Evolutionary conservation across 129 eudicot species (phyloP).

Genomic region (Helianthus annuus): HanXRQr2.0-SUNRISE NC_035435.2:151244888-151245387

Average conservation of each 20-base stretch:
- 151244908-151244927: too few species aligned
- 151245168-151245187: not conserved
- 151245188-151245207: not conserved
- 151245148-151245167: not conserved
- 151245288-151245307: conserved; percentile 10
- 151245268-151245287: conserved; percentile 21
- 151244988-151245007: too few species aligned
- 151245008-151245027: too few species aligned
- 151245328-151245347: conserved; percentile 39
- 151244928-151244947: too few species aligned
- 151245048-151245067: too few species aligned
- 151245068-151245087: too few species aligned
- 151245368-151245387: conserved; percentile 72
- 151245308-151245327: not conserved
- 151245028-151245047: too few species aligned
- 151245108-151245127: not conserved
- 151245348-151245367: conserved; percentile 74
- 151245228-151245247: not conserved
- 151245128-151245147: not conserved
- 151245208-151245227: not conserved
- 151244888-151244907: too few species aligned
- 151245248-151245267: conserved; percentile 18
- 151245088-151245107: not conserved
- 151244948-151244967: too few species aligned
- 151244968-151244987: too few species aligned